Conservation (phyloP, 2,329 filamentous ascomycete species). For the Ceratocystis cacaofunesta region DNA sequence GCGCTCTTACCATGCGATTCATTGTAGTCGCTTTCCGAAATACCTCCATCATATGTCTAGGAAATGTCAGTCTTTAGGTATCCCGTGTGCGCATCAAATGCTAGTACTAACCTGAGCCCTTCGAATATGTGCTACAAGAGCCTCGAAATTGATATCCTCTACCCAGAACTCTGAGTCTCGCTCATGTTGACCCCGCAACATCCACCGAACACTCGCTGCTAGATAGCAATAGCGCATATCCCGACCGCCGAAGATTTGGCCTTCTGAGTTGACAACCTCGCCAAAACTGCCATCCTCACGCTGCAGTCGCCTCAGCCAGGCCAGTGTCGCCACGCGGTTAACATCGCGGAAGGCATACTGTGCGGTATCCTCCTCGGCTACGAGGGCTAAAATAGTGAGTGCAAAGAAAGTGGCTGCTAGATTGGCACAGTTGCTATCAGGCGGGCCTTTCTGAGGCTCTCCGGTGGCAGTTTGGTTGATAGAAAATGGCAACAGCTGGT, state of each 20-base stretch:
- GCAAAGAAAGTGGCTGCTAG: slow-evolving; percentile 84
- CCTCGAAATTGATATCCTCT: slow-evolving; percentile 60
- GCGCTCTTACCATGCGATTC: slow-evolving; percentile 60
- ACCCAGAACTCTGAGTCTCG: slow-evolving; percentile 39
- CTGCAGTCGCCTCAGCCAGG: slow-evolving; percentile 65
- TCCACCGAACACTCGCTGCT: slow-evolving; percentile 67
- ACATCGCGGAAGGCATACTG: slow-evolving; percentile 45
- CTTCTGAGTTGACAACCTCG: slow-evolving; percentile 51
- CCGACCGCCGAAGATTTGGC: slow-evolving; percentile 54
- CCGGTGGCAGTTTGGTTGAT: slow-evolving; percentile 19
- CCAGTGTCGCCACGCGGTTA: slow-evolving; percentile 48
- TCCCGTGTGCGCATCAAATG: background rate
- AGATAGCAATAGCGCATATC: slow-evolving; percentile 85
- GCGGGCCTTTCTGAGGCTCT: background rate
- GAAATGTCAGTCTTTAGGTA: background rate
- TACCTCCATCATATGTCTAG: slow-evolving; percentile 71
- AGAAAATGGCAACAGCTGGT: slow-evolving; percentile 34
- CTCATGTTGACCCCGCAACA: slow-evolving; percentile 49
- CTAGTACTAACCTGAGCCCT: slow-evolving; percentile 37
- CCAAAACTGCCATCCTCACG: slow-evolving; percentile 80
- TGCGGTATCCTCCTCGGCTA: slow-evolving; percentile 33
- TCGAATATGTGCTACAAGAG: slow-evolving; percentile 55
- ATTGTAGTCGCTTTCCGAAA: slow-evolving; percentile 61
- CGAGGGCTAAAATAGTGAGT: slow-evolving; percentile 49
- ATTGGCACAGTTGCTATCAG: slow-evolving; percentile 37